Base-by-base conservation (phyloP, 331 rosid species). In the Quercus tomentella region DNA sequence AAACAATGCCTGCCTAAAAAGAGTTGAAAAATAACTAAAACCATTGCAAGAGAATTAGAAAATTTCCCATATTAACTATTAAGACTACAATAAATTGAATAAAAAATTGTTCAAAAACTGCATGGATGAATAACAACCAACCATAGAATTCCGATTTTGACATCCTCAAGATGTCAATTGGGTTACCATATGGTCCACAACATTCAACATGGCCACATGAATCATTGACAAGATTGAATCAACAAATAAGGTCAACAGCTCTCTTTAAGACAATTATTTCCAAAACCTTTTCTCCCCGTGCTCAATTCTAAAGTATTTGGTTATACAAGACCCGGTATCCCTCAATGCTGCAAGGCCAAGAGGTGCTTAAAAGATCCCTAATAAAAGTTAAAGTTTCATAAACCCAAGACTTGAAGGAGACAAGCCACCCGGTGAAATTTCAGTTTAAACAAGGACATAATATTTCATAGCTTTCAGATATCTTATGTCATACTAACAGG, bases 401-500 rank as follows among this genome's bases (percentile, higher is more conserved):
- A 33, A 33, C 37, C 37, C 37, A 33, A 33, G 37, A 33, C 37
- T 33, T 33, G 37, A 33, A 33, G 37, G 37, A 33, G 37, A 33
- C 37, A 33, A 33, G 37, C 37, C 37, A 33, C 37, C 37, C 37
- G 0, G 37, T 33, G 37, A 33, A 33, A 33, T 33, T 33, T 33
- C 37, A 33, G 0, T 5, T 33, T 5, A 23, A 10, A 60, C 18
- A 23, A 75, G 74, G 70, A 69, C 22, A 15, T 60, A 54, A 41
- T 21, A 52, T 8, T 25, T 56, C 2, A 5, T 41, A 7, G 30
- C 55, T 80, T 12, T 68, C 43, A 30, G 62, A 66, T 22, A 15
- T 65, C 37, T 43, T 71, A 62, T 41, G 15, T 72, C 63, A 57
- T 67, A 57, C 68, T 61, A 74, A 68, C 31, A 14, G 79, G 72